These are phyloP conservation scores for Physcomitrium patens DNA, from an alignment of 225 moss, liverwort and hornwort genomes.

Conservation along the genomic window DNA sequence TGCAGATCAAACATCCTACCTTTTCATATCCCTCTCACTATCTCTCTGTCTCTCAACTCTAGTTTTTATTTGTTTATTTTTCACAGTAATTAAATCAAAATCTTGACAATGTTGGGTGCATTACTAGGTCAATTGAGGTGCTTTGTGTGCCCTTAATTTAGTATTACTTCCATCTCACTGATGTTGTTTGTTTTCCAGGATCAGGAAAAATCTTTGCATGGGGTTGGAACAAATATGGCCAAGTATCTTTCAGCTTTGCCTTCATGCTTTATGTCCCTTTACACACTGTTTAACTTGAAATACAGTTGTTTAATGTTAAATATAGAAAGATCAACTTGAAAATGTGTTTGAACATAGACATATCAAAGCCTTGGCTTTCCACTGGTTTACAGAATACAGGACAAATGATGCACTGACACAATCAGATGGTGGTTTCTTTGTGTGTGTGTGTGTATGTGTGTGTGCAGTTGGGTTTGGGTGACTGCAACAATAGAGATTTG, in stretches of 20 bases:
- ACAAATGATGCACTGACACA: too few relatives aligned
- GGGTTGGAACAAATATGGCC: conserved; percentile 99
- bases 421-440: conserved; percentile 1
- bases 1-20: too few relatives aligned
- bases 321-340: too few relatives aligned
- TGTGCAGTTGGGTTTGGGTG: conserved; percentile 83
- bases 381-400: background rate
- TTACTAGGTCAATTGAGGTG: background rate
- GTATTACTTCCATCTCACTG: background rate
- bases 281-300: background rate
- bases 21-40: too few relatives aligned
- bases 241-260: conserved; percentile 48
- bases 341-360: too few relatives aligned
- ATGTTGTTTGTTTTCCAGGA: conserved; percentile 45
- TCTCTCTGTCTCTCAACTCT: too few relatives aligned
- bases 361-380: too few relatives aligned
- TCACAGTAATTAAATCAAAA: too few relatives aligned
- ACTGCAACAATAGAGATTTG: conserved; percentile 72
- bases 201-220: conserved; percentile 88
- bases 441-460: conserved; percentile 28
- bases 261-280: background rate
- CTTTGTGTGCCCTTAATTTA: background rate
- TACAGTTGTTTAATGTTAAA: background rate
- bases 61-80: too few relatives aligned
- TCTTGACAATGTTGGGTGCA: too few relatives aligned